These are phyloP conservation scores for Mentha longifolia DNA, from an alignment of 257 asterid species.

Conservation along the genomic window DNA sequence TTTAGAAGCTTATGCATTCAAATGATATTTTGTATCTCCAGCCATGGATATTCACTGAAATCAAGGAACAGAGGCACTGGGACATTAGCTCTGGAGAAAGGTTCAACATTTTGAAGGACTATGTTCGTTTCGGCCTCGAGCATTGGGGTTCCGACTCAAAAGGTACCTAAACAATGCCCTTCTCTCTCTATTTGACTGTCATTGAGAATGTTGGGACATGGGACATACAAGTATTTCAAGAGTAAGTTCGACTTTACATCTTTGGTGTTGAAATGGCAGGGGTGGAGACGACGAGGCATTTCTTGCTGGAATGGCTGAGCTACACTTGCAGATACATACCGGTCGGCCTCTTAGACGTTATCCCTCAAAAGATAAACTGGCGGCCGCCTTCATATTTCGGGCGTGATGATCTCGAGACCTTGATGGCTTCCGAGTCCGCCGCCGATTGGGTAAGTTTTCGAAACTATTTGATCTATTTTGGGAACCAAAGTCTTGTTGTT, in stretches of 20 bases:
- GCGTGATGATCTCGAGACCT: conserved; percentile 89
- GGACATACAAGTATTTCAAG: no score
- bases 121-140: conserved; percentile 76
- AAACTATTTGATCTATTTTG: neutral
- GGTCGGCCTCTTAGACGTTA: conserved; percentile 83
- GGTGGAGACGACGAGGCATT: conserved; percentile 89
- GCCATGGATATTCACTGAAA: conserved; percentile 99
- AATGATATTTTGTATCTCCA: conserved; percentile 40
- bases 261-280: conserved; percentile 48
- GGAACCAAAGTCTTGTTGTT: neutral
- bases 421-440: conserved; percentile 98
- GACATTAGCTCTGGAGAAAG: conserved; percentile 90
- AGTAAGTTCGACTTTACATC: no score
- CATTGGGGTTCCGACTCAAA: conserved; percentile 99
- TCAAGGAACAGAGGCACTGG: conserved; percentile 99
- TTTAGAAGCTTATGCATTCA: conserved; percentile 7
- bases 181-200: no score
- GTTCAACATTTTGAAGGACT: conserved; percentile 78
- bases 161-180: conserved; percentile 41
- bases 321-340: conserved; percentile 87
- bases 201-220: no score
- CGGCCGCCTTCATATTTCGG: conserved; percentile 88
- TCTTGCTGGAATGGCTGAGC: conserved; percentile 93
- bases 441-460: conserved; percentile 86
- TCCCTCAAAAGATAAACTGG: conserved; percentile 84